A percentile compares a stretch with the other conserved stretches of the same genome.
These are phyloP conservation scores for Musa itinerans DNA, from an alignment of 176 grass and related monocot genomes.

Conservation along the genomic window DNA sequence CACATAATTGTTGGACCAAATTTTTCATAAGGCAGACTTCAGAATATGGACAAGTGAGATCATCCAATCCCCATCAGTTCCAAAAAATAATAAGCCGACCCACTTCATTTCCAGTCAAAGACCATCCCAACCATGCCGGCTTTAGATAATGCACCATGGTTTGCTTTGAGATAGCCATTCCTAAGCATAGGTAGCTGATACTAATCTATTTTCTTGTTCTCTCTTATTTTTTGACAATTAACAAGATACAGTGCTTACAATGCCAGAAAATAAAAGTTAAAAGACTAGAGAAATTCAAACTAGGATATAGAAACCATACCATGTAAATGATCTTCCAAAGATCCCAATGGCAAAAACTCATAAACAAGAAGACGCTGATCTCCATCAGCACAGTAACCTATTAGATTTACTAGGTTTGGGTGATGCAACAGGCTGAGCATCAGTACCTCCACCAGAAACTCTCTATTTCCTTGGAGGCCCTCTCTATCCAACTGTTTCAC, in stretches of 20 bases:
- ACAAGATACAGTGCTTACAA: neutral
- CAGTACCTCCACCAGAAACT: conserved; percentile 74
- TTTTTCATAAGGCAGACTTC: no score
- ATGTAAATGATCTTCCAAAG: conserved; percentile 76
- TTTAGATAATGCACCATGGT: no score
- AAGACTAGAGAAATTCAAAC: conserved; percentile 6
- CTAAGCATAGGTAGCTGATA: neutral
- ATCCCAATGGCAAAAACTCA: conserved; percentile 73
- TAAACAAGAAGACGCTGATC: conserved; percentile 76
- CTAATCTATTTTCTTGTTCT: neutral
- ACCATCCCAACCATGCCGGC: no score
- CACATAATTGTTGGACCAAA: no score
- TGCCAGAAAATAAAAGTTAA: neutral
- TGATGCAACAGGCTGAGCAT: conserved; percentile 75
- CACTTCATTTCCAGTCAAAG: no score
- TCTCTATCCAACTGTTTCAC: conserved; percentile 69
- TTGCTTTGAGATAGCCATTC: no score
- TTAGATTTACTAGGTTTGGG: conserved; percentile 62
- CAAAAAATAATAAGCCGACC: no score
- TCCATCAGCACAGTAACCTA: conserved; percentile 71
- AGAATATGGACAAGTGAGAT: no score
- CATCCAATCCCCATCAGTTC: no score
- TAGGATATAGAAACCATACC: conserved; percentile 31
- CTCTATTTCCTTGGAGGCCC: conserved; percentile 70
- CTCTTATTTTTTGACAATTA: neutral